Percentiles rank a stretch among this genome's conserved stretches.
Conservation (phyloP, 176 grass and related monocot species). For the Cenchrus purpureus region DNA sequence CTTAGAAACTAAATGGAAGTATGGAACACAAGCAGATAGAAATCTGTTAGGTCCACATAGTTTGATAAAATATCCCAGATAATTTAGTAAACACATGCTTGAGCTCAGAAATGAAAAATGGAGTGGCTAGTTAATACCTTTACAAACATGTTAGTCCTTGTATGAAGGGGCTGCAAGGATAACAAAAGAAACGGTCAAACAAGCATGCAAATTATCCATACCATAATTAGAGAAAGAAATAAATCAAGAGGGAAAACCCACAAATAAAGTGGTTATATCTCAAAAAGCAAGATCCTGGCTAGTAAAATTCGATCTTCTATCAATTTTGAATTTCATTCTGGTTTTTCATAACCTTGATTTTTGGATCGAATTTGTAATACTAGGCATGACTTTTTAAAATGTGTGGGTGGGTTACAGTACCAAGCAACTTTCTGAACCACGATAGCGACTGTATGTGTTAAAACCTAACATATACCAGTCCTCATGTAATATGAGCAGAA, state of each 20-base stretch:
- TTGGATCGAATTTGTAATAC: neutral
- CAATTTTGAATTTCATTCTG: neutral
- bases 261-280: too few relatives aligned
- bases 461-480: neutral
- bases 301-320: neutral
- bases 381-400: neutral
- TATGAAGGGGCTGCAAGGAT: constrained; percentile 76
- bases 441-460: neutral
- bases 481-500: neutral
- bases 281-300: neutral
- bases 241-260: too few relatives aligned
- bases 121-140: constrained; percentile 63
- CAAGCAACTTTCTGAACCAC: neutral
- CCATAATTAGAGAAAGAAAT: neutral
- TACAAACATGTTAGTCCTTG: constrained; percentile 75
- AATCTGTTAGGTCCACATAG: neutral
- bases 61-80: constrained; percentile 1
- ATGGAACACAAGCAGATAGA: constrained; percentile 18
- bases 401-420: neutral
- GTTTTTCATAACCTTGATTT: neutral
- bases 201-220: neutral
- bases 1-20: constrained; percentile 78
- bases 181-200: constrained; percentile 30
- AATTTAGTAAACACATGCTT: constrained; percentile 30
- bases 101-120: constrained; percentile 1